A percentile compares a stretch with the other conserved stretches of the same genome.
phyloP scores from a whole-genome alignment of 495 filamentous ascomycete genomes.

The Daldinia concentrica region DNA sequence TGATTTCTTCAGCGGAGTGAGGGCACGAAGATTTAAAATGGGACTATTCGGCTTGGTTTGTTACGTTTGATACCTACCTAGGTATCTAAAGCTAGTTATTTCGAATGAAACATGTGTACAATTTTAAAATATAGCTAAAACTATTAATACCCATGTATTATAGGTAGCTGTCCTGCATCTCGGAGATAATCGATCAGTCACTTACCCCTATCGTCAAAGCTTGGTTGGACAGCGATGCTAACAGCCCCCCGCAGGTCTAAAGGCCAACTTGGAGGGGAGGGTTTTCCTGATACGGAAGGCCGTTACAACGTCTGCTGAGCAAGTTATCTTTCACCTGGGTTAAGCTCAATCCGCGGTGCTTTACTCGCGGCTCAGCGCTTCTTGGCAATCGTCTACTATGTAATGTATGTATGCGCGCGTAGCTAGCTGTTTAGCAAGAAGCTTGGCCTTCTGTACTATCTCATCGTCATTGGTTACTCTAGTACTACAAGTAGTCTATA shows the following conservation, averaged over 20 bases:
- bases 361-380: slow-evolving; percentile 20
- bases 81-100: not conserved
- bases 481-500: not conserved
- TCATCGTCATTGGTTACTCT: not conserved
- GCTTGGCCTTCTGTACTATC: not conserved
- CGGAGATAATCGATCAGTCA: slow-evolving; percentile 7
- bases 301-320: slow-evolving; percentile 1
- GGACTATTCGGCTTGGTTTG: not conserved
- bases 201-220: slow-evolving; percentile 2
- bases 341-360: slow-evolving; percentile 16
- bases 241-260: slow-evolving; percentile 9
- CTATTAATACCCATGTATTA: not conserved
- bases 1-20: not conserved
- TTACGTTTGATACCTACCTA: not conserved
- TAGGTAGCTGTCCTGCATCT: slow-evolving; percentile 11
- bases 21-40: not conserved
- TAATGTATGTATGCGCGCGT: not conserved
- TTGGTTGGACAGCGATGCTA: slow-evolving; percentile 28
- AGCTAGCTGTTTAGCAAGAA: not conserved
- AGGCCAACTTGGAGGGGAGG: slow-evolving; percentile 7
- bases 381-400: slow-evolving; percentile 2
- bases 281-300: slow-evolving; percentile 35
- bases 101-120: not conserved
- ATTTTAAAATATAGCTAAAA: not conserved
- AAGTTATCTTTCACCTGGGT: not conserved